Percentiles rank a stretch among this genome's conserved stretches.
These are phyloP conservation scores for Penicillium sp. DNA, from an alignment of 2,329 filamentous ascomycete species.

Conservation along the genomic window DNA sequence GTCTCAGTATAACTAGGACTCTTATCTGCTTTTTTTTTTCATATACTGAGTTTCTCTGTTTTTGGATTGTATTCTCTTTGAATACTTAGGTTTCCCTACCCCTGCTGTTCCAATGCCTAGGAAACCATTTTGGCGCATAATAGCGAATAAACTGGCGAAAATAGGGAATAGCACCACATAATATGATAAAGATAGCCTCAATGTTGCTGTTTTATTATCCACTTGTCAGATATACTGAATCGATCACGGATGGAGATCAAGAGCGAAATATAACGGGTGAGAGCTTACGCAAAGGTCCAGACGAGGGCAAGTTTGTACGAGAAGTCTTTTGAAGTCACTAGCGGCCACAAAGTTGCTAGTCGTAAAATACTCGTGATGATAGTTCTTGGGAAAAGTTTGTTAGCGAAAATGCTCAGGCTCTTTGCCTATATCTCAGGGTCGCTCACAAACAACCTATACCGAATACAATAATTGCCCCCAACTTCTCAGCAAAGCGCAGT, in stretches of 20 bases:
- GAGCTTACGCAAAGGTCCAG: not conserved
- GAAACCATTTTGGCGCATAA: not conserved
- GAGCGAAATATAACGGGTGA: not conserved
- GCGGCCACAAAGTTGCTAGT: not conserved
- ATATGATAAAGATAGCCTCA: not conserved
- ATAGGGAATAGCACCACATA: not conserved
- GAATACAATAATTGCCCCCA: not conserved
- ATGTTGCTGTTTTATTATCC: not conserved
- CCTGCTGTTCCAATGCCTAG: not conserved
- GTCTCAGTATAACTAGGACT: not conserved
- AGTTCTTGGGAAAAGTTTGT: not conserved
- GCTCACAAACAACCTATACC: not conserved
- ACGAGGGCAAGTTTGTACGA: not conserved
- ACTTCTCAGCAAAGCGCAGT: not conserved
- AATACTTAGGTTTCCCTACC: not conserved
- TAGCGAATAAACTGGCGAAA: not conserved
- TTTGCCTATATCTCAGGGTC: not conserved
- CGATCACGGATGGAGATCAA: not conserved
- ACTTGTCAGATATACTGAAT: not conserved
- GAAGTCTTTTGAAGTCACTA: not conserved
- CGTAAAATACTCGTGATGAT: not conserved
- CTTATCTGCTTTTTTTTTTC: not conserved
- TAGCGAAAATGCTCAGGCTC: not conserved
- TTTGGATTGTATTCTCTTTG: not conserved
- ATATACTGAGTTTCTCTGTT: not conserved